A percentile compares a stretch with the other conserved stretches of the same genome.
Evolutionary conservation across 2,329 filamentous ascomycete genomes (phyloP).

Genomic region (Colletotrichum musicola): DNA sequence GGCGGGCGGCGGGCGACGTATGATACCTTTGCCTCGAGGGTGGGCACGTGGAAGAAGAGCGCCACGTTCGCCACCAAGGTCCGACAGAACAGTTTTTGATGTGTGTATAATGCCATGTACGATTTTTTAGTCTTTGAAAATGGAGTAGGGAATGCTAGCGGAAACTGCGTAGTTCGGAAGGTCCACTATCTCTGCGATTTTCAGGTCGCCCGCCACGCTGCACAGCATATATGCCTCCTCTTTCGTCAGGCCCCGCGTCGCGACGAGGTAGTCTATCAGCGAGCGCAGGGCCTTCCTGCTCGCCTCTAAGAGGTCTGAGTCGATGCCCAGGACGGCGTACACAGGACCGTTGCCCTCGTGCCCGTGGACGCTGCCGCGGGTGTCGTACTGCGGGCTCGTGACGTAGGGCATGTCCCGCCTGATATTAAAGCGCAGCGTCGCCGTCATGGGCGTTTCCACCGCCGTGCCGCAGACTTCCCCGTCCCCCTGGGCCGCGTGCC

Average conservation of each 20-base stretch:
- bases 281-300: conserved; percentile 60
- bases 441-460: conserved; percentile 65
- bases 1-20: conserved; percentile 15
- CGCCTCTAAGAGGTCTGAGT: conserved; percentile 60
- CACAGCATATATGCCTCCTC: conserved; percentile 66
- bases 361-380: conserved; percentile 38
- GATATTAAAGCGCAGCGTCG: conserved; percentile 61
- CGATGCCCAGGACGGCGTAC: conserved; percentile 62
- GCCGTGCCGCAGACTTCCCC: conserved; percentile 69
- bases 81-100: background rate
- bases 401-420: conserved; percentile 61
- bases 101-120: background rate
- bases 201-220: conserved; percentile 63
- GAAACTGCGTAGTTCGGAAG: conserved; percentile 66
- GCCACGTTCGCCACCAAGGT: background rate
- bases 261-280: conserved; percentile 62
- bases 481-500: conserved; percentile 66
- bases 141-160: conserved; percentile 61
- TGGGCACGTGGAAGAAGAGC: background rate
- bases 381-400: conserved; percentile 61
- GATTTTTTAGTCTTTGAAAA: conserved; percentile 51
- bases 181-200: conserved; percentile 65
- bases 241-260: conserved; percentile 58
- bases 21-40: conserved; percentile 14
- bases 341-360: conserved; percentile 43